Conservation (phyloP, 495 filamentous ascomycete species). For the Coniosporium apollinis region DNA sequence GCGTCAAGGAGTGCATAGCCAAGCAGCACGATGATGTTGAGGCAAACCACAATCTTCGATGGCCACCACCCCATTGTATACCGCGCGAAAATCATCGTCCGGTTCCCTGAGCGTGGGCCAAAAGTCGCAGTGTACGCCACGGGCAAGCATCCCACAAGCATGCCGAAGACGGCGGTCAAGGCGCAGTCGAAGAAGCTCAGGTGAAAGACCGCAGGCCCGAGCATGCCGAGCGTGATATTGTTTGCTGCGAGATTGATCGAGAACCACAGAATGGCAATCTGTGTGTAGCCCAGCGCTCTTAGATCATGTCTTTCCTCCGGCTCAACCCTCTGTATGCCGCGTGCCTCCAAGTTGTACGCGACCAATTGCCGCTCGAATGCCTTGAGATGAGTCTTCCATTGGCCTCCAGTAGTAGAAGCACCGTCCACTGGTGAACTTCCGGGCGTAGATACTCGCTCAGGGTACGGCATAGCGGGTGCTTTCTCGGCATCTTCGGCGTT, state of each 20-base stretch:
- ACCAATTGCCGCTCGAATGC: conserved; percentile 18
- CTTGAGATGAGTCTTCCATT: conserved; percentile 7
- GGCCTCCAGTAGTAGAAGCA: too few species aligned
- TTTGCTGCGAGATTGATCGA: conserved; percentile 62
- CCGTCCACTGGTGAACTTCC: too few species aligned
- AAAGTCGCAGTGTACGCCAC: conserved; percentile 57
- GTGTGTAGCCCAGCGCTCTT: conserved; percentile 41
- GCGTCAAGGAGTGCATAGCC: conserved; percentile 56
- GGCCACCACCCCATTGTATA: conserved; percentile 75
- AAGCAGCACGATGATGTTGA: conserved; percentile 56
- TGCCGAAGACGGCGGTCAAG: conserved; percentile 49
- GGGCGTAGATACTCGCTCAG: neutral
- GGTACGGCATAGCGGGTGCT: neutral
- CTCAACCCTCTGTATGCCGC: conserved; percentile 51
- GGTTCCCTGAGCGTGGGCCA: conserved; percentile 52
- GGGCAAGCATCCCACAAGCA: conserved; percentile 36
- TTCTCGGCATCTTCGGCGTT: neutral
- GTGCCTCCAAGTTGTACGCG: conserved; percentile 38
- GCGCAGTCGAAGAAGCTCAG: conserved; percentile 51
- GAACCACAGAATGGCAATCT: conserved; percentile 54
- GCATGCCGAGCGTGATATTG: conserved; percentile 59
- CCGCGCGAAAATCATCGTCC: conserved; percentile 54
- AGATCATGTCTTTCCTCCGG: conserved; percentile 43
- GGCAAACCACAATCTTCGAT: conserved; percentile 50
- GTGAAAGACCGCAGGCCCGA: conserved; percentile 51